Evolutionary conservation across 768 basidiomycete species (phyloP).

Genomic region (Trametes cingulata): DNA sequence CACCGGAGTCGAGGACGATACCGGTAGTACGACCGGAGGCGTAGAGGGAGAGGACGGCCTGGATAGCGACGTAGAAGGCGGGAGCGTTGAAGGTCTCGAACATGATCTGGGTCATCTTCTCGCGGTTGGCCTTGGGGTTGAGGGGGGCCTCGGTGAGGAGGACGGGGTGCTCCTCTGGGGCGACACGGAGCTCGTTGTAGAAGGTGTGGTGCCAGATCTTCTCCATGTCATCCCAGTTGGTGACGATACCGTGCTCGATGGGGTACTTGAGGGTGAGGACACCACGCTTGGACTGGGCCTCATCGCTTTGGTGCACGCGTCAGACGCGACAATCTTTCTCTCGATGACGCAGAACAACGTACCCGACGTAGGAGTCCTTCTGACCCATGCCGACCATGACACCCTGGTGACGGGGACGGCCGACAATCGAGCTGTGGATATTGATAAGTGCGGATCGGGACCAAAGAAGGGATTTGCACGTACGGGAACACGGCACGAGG

Average conservation of each 20-base stretch:
- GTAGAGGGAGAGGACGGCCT: constrained; percentile 83
- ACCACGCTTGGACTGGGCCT: constrained; percentile 75
- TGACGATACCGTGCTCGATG: constrained; percentile 71
- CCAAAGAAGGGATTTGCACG: constrained; percentile 35
- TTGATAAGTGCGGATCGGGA: not conserved
- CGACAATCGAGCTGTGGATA: constrained; percentile 57
- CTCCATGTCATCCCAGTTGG: constrained; percentile 79
- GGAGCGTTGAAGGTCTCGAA: constrained; percentile 95
- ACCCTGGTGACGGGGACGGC: constrained; percentile 72
- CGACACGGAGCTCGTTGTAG: constrained; percentile 92
- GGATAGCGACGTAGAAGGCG: constrained; percentile 90
- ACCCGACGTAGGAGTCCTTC: constrained; percentile 79
- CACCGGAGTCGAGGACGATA: constrained; percentile 76
- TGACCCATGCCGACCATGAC: constrained; percentile 80
- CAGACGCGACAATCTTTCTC: not conserved
- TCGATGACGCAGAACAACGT: constrained; percentile 18
- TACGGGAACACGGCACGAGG: constrained; percentile 98
- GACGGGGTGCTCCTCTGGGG: constrained; percentile 91
- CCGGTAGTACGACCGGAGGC: constrained; percentile 72
- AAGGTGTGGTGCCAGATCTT: constrained; percentile 78
- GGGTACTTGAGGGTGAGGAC: constrained; percentile 71
- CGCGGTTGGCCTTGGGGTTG: constrained; percentile 91
- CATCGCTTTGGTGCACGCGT: constrained; percentile 46
- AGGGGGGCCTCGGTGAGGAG: constrained; percentile 89
- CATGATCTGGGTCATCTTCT: constrained; percentile 97